Evolutionary conservation across 306 rosid genomes (phyloP).

Genomic region (Macrotyloma uniflorum): DNA sequence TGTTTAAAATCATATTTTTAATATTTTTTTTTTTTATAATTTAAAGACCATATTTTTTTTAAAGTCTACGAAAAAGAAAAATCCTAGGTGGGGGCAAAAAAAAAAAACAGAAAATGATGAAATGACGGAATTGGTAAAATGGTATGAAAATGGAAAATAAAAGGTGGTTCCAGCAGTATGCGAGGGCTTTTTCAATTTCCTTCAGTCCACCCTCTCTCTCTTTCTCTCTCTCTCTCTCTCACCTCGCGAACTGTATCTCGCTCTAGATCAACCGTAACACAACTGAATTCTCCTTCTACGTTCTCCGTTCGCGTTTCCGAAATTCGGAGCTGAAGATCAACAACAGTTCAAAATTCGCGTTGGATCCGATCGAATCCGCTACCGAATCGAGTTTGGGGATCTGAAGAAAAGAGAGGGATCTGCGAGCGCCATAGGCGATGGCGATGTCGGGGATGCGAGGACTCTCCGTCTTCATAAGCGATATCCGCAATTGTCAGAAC

Average conservation of each 20-base stretch:
- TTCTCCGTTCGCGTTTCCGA: neutral
- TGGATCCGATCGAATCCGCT: constrained; percentile 50
- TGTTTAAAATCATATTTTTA: no score
- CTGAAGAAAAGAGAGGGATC: constrained; percentile 63
- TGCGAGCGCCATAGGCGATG: constrained; percentile 53
- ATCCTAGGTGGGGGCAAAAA: constrained; percentile 16
- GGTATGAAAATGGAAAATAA: constrained; percentile 36
- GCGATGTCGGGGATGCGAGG: constrained; percentile 99
- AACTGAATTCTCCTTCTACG: constrained; percentile 8
- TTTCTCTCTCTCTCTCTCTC: constrained; percentile 30
- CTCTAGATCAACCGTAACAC: constrained; percentile 51
- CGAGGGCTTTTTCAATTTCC: constrained; percentile 61
- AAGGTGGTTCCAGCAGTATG: constrained; percentile 60
- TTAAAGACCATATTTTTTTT: no score
- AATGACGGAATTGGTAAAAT: constrained; percentile 29
- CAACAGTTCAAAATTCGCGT: constrained; percentile 19
- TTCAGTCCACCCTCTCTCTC: constrained; percentile 61
- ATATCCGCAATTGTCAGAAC: constrained; percentile 94
- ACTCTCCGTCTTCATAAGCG: constrained; percentile 96
- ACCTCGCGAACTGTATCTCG: constrained; percentile 34
- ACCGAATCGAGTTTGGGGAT: constrained; percentile 46
- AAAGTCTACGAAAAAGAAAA: neutral
- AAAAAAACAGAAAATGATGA: constrained; percentile 27
- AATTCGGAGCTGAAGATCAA: constrained; percentile 48
- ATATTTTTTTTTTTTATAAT: no score